Evolutionary conservation across 345 rosid genomes (phyloP), one percentile per base, ranked within the genome.

Genomic region (Mallotus nudiflorus): DNA sequence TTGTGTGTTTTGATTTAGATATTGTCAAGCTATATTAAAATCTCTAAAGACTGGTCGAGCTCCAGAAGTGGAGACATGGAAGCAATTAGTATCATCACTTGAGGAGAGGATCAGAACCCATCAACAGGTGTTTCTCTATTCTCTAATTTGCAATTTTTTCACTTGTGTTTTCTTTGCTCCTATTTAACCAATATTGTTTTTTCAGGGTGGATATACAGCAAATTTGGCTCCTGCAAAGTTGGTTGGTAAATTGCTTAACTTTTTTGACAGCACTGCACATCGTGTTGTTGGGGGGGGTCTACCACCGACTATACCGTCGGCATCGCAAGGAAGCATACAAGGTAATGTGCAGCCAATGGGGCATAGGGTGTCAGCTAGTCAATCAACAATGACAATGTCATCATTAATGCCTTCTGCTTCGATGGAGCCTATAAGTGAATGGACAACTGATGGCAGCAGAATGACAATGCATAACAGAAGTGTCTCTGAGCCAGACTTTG

Each of bases 401-500:
- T 87, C 92, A 3, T 79, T 91, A 68, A 71, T 86, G 66, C 87
- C 92, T 49, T 91, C 92, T 54, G 83, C 86, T 62, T 91, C 93
- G 12, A 87, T 83, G 90, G 93, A 91, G 71, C 91, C 87, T 69
- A 83, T 86, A 63, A 89, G 80, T 76, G 89, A 82, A 40, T 86
- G 90, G 91, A 71, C 78, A 11, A 76, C 83, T 70, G 93, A 82
- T 81, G 87, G 83, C 64, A 84, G 54, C 75, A 85, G 75, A 82
- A 85, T 82, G 90, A 85, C 78, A 29, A 75, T 84, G 81, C 86
- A 84, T 62, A 85, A 75, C 66, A 83, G 97, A 81, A 91, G 97
- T 80, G 94, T 83, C 68, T 91, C 97, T 16, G 97, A 91, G 73
- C 97, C 97, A 29, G 86, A 91, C 78, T 78, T 91, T 69, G 89